A percentile compares a stretch with the other conserved stretches of the same genome.
These are phyloP conservation scores for Papilionanthe hybrid DNA, from an alignment of 116 monocot genomes.

Conservation along the genomic window DNA sequence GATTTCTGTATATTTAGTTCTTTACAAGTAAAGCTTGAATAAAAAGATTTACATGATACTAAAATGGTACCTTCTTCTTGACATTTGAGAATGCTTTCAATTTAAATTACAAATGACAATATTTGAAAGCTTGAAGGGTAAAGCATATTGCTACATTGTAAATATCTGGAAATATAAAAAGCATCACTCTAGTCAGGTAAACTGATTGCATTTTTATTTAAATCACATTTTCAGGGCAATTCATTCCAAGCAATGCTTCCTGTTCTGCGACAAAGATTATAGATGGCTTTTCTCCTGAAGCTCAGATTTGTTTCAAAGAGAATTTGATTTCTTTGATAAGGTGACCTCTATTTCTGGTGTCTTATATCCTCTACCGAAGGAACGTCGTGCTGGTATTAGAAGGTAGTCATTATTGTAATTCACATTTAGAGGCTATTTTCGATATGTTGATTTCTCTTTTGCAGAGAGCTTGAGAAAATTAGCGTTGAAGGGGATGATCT, in stretches of 20 bases:
- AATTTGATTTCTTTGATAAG: constrained; percentile 97
- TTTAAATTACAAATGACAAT: not conserved
- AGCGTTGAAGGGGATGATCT: constrained; percentile 76
- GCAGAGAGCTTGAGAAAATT: constrained; percentile 88
- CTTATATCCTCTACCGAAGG: constrained; percentile 90
- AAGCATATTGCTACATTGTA: not conserved
- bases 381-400: constrained; percentile 83
- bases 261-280: constrained; percentile 63
- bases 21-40: not conserved
- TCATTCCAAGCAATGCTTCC: constrained; percentile 76
- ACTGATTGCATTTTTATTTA: not conserved
- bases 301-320: constrained; percentile 88
- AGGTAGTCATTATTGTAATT: constrained; percentile 38
- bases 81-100: not conserved
- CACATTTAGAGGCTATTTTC: not conserved
- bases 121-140: not conserved
- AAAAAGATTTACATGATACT: not conserved
- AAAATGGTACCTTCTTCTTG: not conserved
- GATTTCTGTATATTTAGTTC: not conserved
- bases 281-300: constrained; percentile 76
- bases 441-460: constrained; percentile 4
- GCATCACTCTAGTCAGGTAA: not conserved
- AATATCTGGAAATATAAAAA: not conserved
- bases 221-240: constrained; percentile 28
- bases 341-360: constrained; percentile 99